phyloP scores from a whole-genome alignment of 129 eudicot species.

The Flaveria bidentis region DNA sequence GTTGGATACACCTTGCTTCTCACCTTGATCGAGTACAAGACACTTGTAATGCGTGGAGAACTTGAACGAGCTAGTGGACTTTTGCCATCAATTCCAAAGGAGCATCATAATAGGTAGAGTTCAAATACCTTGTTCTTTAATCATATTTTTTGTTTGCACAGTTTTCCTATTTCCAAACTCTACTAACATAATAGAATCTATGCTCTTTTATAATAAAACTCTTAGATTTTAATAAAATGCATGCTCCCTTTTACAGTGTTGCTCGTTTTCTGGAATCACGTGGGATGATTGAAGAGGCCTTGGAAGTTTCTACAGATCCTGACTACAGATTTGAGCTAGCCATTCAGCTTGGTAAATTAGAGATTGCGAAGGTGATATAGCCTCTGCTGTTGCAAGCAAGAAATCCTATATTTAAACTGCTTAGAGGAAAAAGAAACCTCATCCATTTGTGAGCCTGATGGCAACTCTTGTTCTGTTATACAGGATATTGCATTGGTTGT shows the following conservation, averaged over 20 bases:
- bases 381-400: constrained; percentile 19
- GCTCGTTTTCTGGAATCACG: constrained; percentile 98
- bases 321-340: constrained; percentile 97
- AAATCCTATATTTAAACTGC: constrained; percentile 9
- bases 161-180: background rate
- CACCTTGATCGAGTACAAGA: constrained; percentile 95
- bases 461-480: constrained; percentile 24
- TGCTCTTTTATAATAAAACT: background rate
- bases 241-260: constrained; percentile 50
- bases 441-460: constrained; percentile 16
- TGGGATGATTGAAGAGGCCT: constrained; percentile 85
- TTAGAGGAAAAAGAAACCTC: background rate
- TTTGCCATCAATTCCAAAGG: constrained; percentile 85
- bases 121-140: constrained; percentile 6
- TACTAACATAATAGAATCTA: background rate
- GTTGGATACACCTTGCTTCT: constrained; percentile 91
- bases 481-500: constrained; percentile 88
- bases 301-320: constrained; percentile 96
- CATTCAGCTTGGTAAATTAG: constrained; percentile 87
- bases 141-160: constrained; percentile 16
- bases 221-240: constrained; percentile 14
- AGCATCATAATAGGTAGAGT: constrained; percentile 77
- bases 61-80: constrained; percentile 82
- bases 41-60: constrained; percentile 99
- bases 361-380: constrained; percentile 64